Evolutionary conservation across 192 early-diverging fungal species (phyloP), one percentile per base, ranked within the genome.

Genomic region (Cetraspora pellucida): DNA sequence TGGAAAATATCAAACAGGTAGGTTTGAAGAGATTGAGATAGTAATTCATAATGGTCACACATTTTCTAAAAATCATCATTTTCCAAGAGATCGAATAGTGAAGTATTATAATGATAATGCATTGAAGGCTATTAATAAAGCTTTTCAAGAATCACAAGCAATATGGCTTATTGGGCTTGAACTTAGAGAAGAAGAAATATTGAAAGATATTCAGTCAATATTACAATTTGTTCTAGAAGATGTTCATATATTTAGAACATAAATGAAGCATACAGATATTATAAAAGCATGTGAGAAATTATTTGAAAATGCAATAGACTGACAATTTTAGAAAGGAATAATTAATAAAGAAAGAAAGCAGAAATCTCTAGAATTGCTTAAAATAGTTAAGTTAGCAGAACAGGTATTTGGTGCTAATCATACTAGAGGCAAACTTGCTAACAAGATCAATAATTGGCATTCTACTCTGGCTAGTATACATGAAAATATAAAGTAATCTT

Each of bases 381-480:
- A 72, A 58, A 43, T 72, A 72, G 71, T 72, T 72, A 52, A 72
- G 27, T 72, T 72, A 58, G 52, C 71, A 37, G 71, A 72, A 21
- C 71, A 72, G 30, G 71, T 72, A 44, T 72, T 72, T 72, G 71
- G 52, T 9, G 52, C 37, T 10, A 72, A 58, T 23, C 52, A 72
- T 72, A 28, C 54, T 28, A 16, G 30, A 72, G 16, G 30, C 30
- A 19, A 43, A 57, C 52, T 72, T 72, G 71, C 31, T 1, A 58
- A 37, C 10, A 52, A 72, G 19, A 72, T 72, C 50, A 72, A 58
- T 44, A 30, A 58, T 30, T 72, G 30, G 71, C 54, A 72, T 72
- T 52, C 71, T 0, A 72, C 31, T 16, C 21, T 9, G 2, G 23
- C 2, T 0, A 70, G 27, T 17, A 8, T 72, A 58, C 23, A 72